Conservation (phyloP, 306 rosid species). For the Glycyrrhiza uralensis region DNA sequence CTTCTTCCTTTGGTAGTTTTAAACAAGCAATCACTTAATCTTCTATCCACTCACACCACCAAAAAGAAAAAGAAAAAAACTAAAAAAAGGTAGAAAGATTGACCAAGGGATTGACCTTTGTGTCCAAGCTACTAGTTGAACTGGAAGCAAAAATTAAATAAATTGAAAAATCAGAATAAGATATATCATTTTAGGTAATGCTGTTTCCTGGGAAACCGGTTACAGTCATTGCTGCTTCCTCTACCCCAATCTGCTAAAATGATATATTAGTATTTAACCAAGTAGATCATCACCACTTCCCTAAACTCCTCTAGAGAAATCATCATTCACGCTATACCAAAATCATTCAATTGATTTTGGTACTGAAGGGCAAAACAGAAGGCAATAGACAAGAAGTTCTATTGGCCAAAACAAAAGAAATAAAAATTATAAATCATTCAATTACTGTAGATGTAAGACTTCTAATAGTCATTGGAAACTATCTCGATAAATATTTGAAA, state of each 20-base stretch:
- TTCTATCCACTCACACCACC: neutral
- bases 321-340: neutral
- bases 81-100: neutral
- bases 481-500: neutral
- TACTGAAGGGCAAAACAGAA: no score
- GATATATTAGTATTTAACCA: neutral
- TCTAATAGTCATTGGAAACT: neutral
- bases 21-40: neutral
- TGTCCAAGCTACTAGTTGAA: neutral
- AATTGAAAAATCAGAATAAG: neutral
- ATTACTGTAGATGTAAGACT: neutral
- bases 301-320: neutral
- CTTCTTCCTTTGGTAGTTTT: neutral
- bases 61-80: neutral
- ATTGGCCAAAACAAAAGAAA: neutral
- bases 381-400: neutral
- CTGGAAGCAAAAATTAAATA: neutral
- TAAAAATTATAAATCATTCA: conserved; percentile 1
- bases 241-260: neutral
- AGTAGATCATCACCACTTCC: neutral
- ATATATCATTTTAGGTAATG: neutral
- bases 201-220: neutral
- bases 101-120: neutral
- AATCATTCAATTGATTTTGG: no score
- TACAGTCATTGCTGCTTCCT: neutral